These are phyloP conservation scores for Harrya chromipes DNA, from an alignment of 768 basidiomycete species.

Conservation along the genomic window DNA sequence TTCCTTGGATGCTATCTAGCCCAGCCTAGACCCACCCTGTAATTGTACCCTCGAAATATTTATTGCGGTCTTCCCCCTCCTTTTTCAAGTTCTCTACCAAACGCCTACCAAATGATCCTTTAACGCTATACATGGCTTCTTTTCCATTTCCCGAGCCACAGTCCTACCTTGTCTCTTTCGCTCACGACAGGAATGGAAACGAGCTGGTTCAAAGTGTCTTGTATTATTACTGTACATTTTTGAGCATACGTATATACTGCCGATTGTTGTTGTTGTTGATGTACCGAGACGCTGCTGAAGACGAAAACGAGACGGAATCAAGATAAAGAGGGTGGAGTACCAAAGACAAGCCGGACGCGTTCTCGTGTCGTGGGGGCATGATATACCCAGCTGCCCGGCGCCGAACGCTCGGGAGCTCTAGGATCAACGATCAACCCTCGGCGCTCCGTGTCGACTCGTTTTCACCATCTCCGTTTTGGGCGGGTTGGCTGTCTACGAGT, in stretches of 20 bases:
- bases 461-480: no score
- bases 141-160: not conserved
- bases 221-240: constrained; percentile 29
- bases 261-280: not conserved
- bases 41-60: constrained; percentile 25
- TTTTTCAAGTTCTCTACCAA: not conserved
- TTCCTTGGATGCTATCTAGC: constrained; percentile 29
- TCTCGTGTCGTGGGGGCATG: no score
- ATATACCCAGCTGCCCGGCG: no score
- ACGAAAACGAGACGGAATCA: no score
- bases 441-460: no score
- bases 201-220: constrained; percentile 11
- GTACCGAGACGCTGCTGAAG: not conserved
- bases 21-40: constrained; percentile 30
- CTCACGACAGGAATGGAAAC: constrained; percentile 5
- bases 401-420: no score
- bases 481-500: no score
- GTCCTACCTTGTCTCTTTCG: not conserved
- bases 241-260: constrained; percentile 14
- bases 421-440: no score
- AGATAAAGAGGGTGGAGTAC: no score
- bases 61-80: constrained; percentile 6
- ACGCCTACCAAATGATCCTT: not conserved
- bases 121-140: not conserved
- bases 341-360: no score